Percentiles rank a stretch among this genome's conserved stretches.
Conservation (phyloP, 192 early-diverging fungal genomes). For the Coemansia sp. region DNA sequence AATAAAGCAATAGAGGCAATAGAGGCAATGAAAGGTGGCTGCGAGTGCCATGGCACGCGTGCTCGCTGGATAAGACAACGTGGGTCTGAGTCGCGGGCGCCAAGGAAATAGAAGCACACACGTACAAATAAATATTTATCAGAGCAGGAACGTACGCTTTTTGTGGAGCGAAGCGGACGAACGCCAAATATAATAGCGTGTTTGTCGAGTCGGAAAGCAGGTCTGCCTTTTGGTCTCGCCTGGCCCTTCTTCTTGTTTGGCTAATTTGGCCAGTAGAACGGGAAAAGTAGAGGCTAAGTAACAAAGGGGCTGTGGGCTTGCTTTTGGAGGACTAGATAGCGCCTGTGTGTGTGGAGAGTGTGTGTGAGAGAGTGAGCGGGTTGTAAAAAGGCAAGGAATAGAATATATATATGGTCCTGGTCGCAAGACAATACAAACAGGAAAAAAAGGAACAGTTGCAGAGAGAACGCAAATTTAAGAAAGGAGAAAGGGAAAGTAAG, state of each 20-base stretch:
- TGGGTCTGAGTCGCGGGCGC: slow-evolving; percentile 3
- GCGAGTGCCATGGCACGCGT: slow-evolving; percentile 3
- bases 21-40: slow-evolving; percentile 2
- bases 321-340: neutral
- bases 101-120: neutral
- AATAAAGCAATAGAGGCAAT: slow-evolving; percentile 9
- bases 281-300: neutral
- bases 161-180: neutral
- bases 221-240: neutral
- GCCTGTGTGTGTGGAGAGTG: neutral
- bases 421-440: neutral
- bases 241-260: neutral
- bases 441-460: neutral
- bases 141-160: neutral
- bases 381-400: neutral
- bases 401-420: neutral
- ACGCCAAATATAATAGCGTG: neutral
- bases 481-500: slow-evolving; percentile 1
- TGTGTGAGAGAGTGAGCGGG: neutral
- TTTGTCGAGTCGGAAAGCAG: neutral
- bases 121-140: neutral
- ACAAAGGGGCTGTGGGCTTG: too few relatives aligned
- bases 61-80: neutral
- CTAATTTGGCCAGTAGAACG: neutral
- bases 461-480: slow-evolving; percentile 3